Base-by-base conservation (phyloP, 805 yeast species). In the Candida sanyiensis region DNA sequence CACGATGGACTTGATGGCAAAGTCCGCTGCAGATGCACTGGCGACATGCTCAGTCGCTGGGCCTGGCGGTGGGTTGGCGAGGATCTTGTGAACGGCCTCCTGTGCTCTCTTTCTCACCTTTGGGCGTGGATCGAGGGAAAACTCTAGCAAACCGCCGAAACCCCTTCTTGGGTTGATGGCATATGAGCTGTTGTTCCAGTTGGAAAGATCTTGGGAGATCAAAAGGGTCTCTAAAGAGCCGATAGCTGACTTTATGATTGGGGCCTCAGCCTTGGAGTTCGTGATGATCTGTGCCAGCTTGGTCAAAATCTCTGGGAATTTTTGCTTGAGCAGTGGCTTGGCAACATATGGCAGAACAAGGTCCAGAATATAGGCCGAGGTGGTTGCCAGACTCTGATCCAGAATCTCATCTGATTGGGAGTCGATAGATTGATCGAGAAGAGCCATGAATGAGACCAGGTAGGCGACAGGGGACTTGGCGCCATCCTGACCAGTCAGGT, bases 21-120 rank as follows among this genome's bases (percentile, higher is more conserved):
- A 69, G 30, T 80, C 86, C 6, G 88, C 84, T 47, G 87, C 77
- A 35, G 76, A 54, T 2, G 66, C 58, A n/a, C 88, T 69, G 7
- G 86, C 95, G 28, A 85, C 81, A 57, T 90, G 97, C 28, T 76
- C 81, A 5, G 80, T 71, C 11, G 80, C 70, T 7, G 95, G 90
- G 9, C 88, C 83, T 0, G 83, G 70, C 9, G 96, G 94, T 8
- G 80, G 77, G 45, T 72, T 72, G 3, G 63, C 48, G 44, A 93
- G 64, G 22, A 93, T 66, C 3, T 67, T 71, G 35, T 70, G 63
- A n/a, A 93, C 71, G 2, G 97, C 84, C 42, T 93, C 98, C 52
- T 80, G 83, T 2, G 97, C 95, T 67, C 97, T 81, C 73, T 83
- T 86, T 59, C 98, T 77, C 10, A 93, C 95, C 54, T 93, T 93